phyloP scores from a whole-genome alignment of 352 stramenopile species.

The Saprolegnia parasitica region DNA sequence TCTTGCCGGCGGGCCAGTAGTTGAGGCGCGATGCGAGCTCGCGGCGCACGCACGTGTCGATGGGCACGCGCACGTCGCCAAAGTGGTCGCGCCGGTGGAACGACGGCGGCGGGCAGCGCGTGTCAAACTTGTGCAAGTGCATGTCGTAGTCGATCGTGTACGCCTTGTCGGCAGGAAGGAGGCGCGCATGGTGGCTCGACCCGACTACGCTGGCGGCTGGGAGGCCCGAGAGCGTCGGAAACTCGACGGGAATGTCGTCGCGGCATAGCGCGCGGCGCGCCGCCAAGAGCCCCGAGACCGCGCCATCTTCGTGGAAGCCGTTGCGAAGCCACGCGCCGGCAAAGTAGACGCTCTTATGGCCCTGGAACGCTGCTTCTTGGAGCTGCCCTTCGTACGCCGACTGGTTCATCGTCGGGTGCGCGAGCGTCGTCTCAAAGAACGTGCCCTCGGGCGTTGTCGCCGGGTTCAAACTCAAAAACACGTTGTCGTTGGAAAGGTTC shows the following conservation, averaged over 20 bases:
- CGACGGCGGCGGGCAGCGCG: not conserved
- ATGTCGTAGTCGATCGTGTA: constrained; percentile 25
- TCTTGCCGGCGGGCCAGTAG: constrained; percentile 25
- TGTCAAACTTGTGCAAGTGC: constrained; percentile 20
- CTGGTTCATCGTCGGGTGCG: constrained; percentile 78
- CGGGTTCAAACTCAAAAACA: constrained; percentile 89
- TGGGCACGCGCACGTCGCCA: constrained; percentile 9
- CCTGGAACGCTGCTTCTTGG: constrained; percentile 49
- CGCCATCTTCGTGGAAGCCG: constrained; percentile 89
- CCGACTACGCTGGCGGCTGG: not conserved
- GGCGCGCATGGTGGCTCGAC: constrained; percentile 9
- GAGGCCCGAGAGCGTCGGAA: constrained; percentile 15
- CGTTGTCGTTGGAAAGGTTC: constrained; percentile 60
- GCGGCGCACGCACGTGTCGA: constrained; percentile 21
- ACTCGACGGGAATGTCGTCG: constrained; percentile 23
- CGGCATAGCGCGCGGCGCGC: not conserved
- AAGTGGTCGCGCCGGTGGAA: constrained; percentile 20
- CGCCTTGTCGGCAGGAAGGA: constrained; percentile 1
- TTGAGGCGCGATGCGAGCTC: not conserved
- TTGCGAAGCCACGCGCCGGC: constrained; percentile 83
- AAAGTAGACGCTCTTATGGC: constrained; percentile 81
- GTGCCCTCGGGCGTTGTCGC: constrained; percentile 44
- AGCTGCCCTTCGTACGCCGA: constrained; percentile 50
- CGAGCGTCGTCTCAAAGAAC: constrained; percentile 45
- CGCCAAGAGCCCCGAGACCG: constrained; percentile 32